Evolutionary conservation across 345 rosid species (phyloP).

Genomic region (Hibiscus tridactylites): DNA sequence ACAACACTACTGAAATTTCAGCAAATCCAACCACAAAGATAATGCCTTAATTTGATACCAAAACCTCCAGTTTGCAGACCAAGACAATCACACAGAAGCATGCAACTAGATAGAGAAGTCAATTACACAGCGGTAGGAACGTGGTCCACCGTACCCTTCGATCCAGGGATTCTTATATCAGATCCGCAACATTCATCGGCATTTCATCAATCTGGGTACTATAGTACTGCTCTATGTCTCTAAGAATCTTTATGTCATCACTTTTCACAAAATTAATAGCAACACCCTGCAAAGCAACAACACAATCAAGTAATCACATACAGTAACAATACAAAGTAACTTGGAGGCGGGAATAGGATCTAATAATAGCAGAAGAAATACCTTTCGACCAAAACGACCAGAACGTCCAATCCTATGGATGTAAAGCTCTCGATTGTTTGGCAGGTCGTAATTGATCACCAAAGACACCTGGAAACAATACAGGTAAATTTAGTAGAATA

Average conservation of each 20-base stretch:
- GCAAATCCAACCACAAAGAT: neutral
- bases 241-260: constrained; percentile 78
- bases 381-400: constrained; percentile 99
- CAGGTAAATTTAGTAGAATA: neutral
- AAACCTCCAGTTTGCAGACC: neutral
- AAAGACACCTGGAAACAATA: constrained; percentile 60
- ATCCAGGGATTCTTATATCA: constrained; percentile 11
- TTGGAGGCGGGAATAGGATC: neutral
- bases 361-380: constrained; percentile 10
- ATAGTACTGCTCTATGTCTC: constrained; percentile 87
- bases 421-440: constrained; percentile 96
- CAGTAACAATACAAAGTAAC: neutral
- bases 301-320: neutral
- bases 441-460: constrained; percentile 94
- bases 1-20: neutral
- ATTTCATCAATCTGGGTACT: constrained; percentile 95
- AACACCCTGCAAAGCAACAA: constrained; percentile 51
- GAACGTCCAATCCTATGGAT: constrained; percentile 98
- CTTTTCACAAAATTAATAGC: constrained; percentile 83
- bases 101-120: neutral
- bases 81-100: neutral
- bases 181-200: constrained; percentile 93
- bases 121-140: neutral
- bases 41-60: no score
- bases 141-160: neutral